A percentile compares a stretch with the other conserved stretches of the same genome.
phyloP scores from a whole-genome alignment of 352 stramenopile species.

The Globisporangium recalcitrans region DNA sequence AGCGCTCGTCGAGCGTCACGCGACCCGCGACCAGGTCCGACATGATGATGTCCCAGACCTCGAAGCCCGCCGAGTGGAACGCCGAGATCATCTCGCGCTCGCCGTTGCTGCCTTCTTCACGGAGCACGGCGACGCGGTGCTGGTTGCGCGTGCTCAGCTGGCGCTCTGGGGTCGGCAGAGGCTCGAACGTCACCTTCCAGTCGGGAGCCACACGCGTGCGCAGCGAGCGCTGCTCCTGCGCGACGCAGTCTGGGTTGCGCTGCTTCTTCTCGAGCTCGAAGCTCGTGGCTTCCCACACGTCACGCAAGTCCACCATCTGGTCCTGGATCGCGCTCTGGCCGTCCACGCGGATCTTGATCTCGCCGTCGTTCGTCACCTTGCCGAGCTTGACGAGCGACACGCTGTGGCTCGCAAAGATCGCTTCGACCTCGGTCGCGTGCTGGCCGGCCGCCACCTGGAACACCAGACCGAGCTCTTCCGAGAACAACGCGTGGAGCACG shows the following conservation, averaged over 20 bases:
- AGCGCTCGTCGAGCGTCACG: conserved; percentile 89
- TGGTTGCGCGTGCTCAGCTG: conserved; percentile 77
- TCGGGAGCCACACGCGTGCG: conserved; percentile 78
- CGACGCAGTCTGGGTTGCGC: conserved; percentile 94
- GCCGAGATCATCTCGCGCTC: conserved; percentile 98
- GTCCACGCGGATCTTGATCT: conserved; percentile 89
- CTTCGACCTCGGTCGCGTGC: conserved; percentile 65
- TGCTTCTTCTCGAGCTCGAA: conserved; percentile 98
- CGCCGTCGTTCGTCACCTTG: conserved; percentile 75
- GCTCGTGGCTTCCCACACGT: conserved; percentile 98
- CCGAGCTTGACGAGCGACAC: conserved; percentile 91
- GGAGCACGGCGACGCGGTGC: conserved; percentile 94
- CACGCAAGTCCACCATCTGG: conserved; percentile 83
- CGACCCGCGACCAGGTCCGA: conserved; percentile 92
- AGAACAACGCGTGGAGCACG: conserved; percentile 88
- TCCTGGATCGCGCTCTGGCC: conserved; percentile 73
- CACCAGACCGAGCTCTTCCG: conserved; percentile 96
- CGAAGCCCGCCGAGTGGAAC: conserved; percentile 96
- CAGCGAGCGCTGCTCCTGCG: conserved; percentile 90
- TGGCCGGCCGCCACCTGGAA: conserved; percentile 89
- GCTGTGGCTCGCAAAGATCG: conserved; percentile 75
- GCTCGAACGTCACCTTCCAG: conserved; percentile 89
- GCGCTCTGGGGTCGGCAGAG: conserved; percentile 74
- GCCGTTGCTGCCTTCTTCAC: conserved; percentile 98
- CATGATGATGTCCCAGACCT: conserved; percentile 98